Evolutionary conservation across 495 filamentous ascomycete genomes (phyloP).

Genomic region (Hypoxylon fragiforme): DNA sequence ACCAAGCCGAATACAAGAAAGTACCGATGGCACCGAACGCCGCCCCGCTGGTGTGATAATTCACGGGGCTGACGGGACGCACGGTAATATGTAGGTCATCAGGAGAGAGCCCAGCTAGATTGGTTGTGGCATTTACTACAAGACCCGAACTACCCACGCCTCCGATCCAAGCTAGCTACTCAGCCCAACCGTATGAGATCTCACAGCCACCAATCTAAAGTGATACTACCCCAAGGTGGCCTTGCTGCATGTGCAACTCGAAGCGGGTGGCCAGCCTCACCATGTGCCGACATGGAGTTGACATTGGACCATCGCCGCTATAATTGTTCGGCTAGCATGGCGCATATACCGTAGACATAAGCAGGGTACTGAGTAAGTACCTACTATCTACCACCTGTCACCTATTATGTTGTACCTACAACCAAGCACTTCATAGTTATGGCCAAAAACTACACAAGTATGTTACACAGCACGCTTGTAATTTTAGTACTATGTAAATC

Average conservation of each 20-base stretch:
- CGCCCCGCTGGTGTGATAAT: constrained; percentile 11
- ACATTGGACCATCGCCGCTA: constrained; percentile 1
- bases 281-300: constrained; percentile 3
- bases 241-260: constrained; percentile 13
- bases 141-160: not conserved
- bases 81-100: constrained; percentile 23
- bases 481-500: no score
- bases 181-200: constrained; percentile 22
- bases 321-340: constrained; percentile 3
- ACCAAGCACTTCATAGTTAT: no score
- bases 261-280: constrained; percentile 22
- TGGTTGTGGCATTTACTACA: constrained; percentile 12
- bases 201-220: constrained; percentile 19
- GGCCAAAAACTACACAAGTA: no score
- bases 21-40: constrained; percentile 12
- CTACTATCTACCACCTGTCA: not conserved
- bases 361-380: constrained; percentile 1
- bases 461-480: no score
- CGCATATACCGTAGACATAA: constrained; percentile 3
- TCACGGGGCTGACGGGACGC: constrained; percentile 28
- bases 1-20: constrained; percentile 4
- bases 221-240: constrained; percentile 21
- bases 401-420: no score
- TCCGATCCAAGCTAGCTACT: constrained; percentile 16
- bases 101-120: constrained; percentile 6